These are phyloP conservation scores for Adansonia digitata DNA, from an alignment of 345 rosid species.

Conservation along the genomic window DNA sequence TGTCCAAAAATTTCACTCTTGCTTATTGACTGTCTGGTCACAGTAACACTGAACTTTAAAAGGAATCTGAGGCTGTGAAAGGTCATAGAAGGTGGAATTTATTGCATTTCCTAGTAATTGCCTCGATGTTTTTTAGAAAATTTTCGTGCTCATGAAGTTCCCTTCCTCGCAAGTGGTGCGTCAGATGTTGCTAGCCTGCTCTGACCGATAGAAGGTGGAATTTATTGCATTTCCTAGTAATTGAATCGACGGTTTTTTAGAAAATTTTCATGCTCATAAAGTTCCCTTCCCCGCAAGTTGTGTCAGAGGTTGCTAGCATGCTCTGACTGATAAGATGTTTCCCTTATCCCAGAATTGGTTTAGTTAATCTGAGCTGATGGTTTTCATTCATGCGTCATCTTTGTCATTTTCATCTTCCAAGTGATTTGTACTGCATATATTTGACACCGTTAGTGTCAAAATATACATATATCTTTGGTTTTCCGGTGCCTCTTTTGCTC, in stretches of 20 bases:
- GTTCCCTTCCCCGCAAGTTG: constrained; percentile 1
- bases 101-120: not conserved
- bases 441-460: not conserved
- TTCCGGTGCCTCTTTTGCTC: not conserved
- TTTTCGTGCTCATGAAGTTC: not conserved
- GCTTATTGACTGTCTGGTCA: not conserved
- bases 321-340: not conserved
- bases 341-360: not conserved
- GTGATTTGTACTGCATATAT: not conserved
- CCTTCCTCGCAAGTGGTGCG: constrained; percentile 8
- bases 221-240: not conserved
- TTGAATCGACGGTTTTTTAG: not conserved
- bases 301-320: not conserved
- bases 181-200: not conserved
- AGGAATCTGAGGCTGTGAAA: constrained; percentile 8
- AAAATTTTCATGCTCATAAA: not conserved
- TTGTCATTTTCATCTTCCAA: not conserved
- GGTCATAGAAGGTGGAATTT: not conserved
- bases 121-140: not conserved
- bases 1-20: not conserved
- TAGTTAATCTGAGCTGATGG: not conserved
- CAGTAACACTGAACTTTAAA: not conserved
- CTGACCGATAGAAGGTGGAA: not conserved
- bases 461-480: not conserved
- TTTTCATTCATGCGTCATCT: not conserved